Conservation (phyloP, 1,284 basidiomycete species). For the Hortiboletus rubellus region DNA sequence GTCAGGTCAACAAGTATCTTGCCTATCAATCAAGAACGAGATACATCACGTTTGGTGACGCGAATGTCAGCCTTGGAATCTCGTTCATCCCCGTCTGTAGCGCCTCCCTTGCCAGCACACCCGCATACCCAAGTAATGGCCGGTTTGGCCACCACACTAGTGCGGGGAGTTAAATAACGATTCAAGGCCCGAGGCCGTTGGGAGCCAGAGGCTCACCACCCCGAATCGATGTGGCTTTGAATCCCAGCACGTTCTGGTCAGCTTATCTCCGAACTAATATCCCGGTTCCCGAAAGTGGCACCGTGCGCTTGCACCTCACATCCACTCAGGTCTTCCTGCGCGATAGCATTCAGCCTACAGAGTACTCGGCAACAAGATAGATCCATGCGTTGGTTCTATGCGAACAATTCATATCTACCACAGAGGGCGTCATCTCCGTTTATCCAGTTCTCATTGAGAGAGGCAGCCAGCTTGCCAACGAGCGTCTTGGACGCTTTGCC, state of each 20-base stretch:
- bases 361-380: neutral
- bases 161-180: constrained; percentile 3
- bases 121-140: constrained; percentile 60
- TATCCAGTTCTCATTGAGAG: constrained; percentile 44
- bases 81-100: constrained; percentile 61
- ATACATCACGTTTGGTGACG: neutral
- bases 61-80: constrained; percentile 38
- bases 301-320: neutral
- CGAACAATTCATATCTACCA: neutral
- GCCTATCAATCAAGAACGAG: neutral
- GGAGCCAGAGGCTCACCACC: neutral
- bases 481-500: constrained; percentile 42
- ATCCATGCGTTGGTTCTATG: neutral
- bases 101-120: constrained; percentile 64
- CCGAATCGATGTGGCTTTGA: neutral
- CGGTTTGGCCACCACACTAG: too few relatives aligned
- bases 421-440: constrained; percentile 11
- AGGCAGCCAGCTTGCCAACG: constrained; percentile 47
- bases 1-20: neutral
- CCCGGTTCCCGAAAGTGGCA: neutral
- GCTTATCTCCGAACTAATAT: neutral
- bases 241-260: neutral
- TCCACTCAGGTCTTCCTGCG: neutral
- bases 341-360: neutral
- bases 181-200: neutral